These are phyloP conservation scores for Schizothecium vesticola DNA, from an alignment of 495 filamentous ascomycete genomes.

Conservation along the genomic window DNA sequence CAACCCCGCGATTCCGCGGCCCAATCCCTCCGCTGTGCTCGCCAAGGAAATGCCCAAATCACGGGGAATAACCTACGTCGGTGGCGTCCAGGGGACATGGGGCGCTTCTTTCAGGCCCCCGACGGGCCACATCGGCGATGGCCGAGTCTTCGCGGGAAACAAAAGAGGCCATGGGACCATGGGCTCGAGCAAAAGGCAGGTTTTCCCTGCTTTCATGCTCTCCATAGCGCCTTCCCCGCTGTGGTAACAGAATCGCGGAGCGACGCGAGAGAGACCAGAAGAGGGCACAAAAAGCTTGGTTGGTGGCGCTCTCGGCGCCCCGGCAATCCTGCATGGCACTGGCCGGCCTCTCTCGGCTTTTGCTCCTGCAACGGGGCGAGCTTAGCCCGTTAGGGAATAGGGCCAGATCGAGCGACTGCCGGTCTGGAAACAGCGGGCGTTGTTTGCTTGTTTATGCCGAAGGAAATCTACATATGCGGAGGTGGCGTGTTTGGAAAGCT, in stretches of 20 bases:
- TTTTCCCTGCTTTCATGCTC: not conserved
- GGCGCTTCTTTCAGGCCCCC: not conserved
- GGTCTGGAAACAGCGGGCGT: not conserved
- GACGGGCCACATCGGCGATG: not conserved
- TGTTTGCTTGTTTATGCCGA: not conserved
- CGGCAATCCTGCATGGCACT: not conserved
- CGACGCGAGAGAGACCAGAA: not conserved
- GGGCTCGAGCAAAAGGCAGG: not conserved
- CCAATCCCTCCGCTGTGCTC: not conserved
- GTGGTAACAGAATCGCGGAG: not conserved
- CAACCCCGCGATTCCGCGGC: not conserved
- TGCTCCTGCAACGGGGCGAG: not conserved
- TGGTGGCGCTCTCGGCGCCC: not conserved
- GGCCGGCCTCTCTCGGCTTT: not conserved
- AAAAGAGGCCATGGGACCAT: not conserved
- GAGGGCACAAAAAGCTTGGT: not conserved
- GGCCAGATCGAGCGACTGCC: not conserved
- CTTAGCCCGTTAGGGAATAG: not conserved
- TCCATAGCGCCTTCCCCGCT: not conserved
- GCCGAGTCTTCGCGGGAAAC: not conserved
- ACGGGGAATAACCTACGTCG: not conserved
- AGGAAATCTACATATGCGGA: not conserved
- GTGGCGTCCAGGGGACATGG: not conserved
- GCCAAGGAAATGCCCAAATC: not conserved
- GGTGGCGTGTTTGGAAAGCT: not conserved